phyloP scores from a whole-genome alignment of 768 basidiomycete genomes.

The Termitomyces sp. region DNA sequence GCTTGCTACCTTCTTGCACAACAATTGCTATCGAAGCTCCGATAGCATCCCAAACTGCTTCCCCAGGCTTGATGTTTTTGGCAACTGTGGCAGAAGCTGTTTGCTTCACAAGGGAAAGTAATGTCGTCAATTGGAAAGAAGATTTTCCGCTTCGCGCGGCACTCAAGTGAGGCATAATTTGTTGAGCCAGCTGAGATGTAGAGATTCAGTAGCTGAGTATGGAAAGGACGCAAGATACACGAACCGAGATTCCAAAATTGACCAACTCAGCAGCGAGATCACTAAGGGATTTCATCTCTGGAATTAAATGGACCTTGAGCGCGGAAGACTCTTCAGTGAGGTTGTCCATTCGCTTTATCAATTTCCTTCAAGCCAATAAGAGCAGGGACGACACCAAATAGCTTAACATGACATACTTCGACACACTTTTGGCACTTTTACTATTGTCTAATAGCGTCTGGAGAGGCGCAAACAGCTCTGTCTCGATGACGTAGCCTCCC shows the following conservation, averaged over 20 bases:
- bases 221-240: conserved; percentile 16
- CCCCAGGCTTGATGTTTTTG: conserved; percentile 59
- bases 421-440: conserved; percentile 72
- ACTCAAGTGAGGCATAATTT: conserved; percentile 79
- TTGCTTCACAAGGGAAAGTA: conserved; percentile 68
- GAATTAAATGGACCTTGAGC: conserved; percentile 62
- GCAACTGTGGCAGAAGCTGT: conserved; percentile 67
- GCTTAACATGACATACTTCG: conserved; percentile 47
- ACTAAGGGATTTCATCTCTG: conserved; percentile 68
- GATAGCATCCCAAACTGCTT: conserved; percentile 75
- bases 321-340: conserved; percentile 67
- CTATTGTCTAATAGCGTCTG: conserved; percentile 80
- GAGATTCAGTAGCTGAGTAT: neutral
- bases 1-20: conserved; percentile 60
- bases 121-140: conserved; percentile 67
- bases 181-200: conserved; percentile 72
- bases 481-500: conserved; percentile 68
- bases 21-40: conserved; percentile 63
- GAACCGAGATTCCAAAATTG: conserved; percentile 86
- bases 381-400: neutral
- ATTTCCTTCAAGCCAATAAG: conserved; percentile 58
- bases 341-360: conserved; percentile 81
- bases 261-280: conserved; percentile 75
- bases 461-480: conserved; percentile 76
- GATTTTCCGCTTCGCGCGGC: conserved; percentile 76